Conservation (phyloP, 164 flowering plant genomes). For the Annona cherimola region DNA sequence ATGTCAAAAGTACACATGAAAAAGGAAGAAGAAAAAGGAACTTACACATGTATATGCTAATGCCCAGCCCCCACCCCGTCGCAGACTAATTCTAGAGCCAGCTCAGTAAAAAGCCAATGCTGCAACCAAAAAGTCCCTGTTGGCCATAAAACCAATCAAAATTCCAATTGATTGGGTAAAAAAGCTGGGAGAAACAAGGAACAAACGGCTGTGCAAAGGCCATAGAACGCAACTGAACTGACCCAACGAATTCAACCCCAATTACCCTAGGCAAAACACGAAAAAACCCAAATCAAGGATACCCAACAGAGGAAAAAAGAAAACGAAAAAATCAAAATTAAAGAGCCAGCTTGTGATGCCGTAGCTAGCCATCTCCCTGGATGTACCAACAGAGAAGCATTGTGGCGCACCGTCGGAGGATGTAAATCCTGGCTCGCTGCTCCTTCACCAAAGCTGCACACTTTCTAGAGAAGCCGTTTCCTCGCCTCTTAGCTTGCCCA, state of each 20-base stretch:
- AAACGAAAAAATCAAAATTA: not conserved
- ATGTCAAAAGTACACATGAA: conserved; percentile 10
- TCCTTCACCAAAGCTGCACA: conserved; percentile 58
- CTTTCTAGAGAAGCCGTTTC: conserved; percentile 43
- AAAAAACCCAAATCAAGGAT: not conserved
- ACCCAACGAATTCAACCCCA: not conserved
- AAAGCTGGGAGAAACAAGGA: not conserved
- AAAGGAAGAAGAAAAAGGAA: not conserved
- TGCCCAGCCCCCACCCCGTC: not conserved
- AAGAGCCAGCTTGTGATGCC: no score
- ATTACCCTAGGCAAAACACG: not conserved
- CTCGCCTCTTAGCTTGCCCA: conserved; percentile 15
- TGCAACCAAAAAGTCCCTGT: conserved; percentile 2
- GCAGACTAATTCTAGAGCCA: not conserved
- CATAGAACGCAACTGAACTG: not conserved
- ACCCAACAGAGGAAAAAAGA: not conserved
- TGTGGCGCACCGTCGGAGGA: conserved; percentile 74
- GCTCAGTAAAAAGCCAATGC: conserved; percentile 10
- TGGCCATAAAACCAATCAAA: conserved; percentile 9
- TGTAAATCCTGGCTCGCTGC: conserved; percentile 64
- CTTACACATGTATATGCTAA: not conserved
- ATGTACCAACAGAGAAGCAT: conserved; percentile 77
- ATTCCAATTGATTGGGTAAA: not conserved
- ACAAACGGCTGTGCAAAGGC: not conserved
- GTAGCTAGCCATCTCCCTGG: conserved; percentile 49